Percentiles rank a stretch among this genome's conserved stretches.
Evolutionary conservation across 2,329 filamentous ascomycete genomes (phyloP).

Genomic region (Ascochyta clinopodiicola): DNA sequence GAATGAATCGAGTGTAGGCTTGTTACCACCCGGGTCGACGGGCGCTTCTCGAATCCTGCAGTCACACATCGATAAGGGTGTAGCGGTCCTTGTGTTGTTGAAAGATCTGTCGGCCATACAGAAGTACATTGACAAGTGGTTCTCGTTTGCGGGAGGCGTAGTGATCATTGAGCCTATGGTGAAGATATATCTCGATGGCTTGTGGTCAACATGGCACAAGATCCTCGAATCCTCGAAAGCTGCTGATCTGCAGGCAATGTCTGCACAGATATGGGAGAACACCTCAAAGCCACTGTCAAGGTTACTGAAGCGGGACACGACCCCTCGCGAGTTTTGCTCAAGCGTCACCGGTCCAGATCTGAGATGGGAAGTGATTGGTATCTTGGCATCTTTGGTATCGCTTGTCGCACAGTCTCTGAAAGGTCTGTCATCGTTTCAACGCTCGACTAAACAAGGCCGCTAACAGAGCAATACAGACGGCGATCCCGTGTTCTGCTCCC

Average conservation of each 20-base stretch:
- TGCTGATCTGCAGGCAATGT: constrained; percentile 45
- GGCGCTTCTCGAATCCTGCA: constrained; percentile 19
- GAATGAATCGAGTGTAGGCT: constrained; percentile 36
- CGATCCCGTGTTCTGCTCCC: constrained; percentile 41
- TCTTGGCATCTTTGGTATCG: constrained; percentile 48
- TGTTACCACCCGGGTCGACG: constrained; percentile 18
- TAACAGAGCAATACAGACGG: constrained; percentile 29
- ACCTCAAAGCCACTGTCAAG: constrained; percentile 45
- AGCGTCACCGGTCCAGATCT: constrained; percentile 49
- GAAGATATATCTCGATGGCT: constrained; percentile 34
- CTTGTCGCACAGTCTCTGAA: constrained; percentile 43
- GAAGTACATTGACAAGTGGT: constrained; percentile 44
- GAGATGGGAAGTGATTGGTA: constrained; percentile 54
- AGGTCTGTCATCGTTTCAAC: constrained; percentile 20
- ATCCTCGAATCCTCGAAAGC: constrained; percentile 31
- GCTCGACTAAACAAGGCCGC: not conserved
- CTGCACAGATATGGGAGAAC: constrained; percentile 53
- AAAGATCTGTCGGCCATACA: constrained; percentile 34
- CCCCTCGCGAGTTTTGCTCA: constrained; percentile 48
- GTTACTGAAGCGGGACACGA: constrained; percentile 45
- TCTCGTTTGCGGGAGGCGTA: constrained; percentile 39
- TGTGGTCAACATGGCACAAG: constrained; percentile 39
- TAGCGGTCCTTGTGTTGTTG: constrained; percentile 33
- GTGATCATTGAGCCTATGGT: constrained; percentile 46
- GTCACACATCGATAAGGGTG: constrained; percentile 37